Evolutionary conservation across 768 basidiomycete genomes (phyloP).

Genomic region (Lactarius sp.): DNA sequence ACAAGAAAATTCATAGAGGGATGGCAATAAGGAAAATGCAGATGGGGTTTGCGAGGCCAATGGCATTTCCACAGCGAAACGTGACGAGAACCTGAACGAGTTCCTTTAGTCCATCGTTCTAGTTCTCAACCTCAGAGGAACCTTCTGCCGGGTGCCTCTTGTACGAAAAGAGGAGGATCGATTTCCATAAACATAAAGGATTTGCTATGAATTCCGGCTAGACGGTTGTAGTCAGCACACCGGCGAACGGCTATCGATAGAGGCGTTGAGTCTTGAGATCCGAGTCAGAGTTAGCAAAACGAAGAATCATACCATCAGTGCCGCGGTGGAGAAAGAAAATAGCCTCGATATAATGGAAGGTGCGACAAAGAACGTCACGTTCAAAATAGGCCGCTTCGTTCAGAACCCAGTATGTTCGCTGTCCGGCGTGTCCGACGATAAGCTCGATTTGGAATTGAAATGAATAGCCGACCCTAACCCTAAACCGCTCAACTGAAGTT

Average conservation of each 20-base stretch:
- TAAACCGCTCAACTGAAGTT: background rate
- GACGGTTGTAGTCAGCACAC: background rate
- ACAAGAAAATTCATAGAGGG: background rate
- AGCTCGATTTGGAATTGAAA: background rate
- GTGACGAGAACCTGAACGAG: background rate
- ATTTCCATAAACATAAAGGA: background rate
- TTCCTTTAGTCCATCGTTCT: background rate
- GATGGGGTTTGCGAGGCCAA: background rate
- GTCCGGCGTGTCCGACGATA: background rate
- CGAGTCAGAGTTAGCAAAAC: background rate
- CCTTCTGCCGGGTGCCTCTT: background rate
- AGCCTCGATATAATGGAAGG: background rate
- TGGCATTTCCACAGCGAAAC: background rate
- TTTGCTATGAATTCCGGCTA: background rate
- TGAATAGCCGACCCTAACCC: background rate
- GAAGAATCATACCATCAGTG: background rate
- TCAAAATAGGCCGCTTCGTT: background rate
- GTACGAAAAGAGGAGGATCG: background rate
- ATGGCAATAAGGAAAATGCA: background rate
- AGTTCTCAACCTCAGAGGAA: background rate
- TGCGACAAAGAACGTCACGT: background rate
- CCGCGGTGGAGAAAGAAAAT: background rate
- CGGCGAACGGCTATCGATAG: background rate
- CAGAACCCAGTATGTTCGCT: background rate
- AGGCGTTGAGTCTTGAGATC: background rate